These are phyloP conservation scores for Phoma herbarum DNA, from an alignment of 2,329 filamentous ascomycete species.

Conservation along the genomic window DNA sequence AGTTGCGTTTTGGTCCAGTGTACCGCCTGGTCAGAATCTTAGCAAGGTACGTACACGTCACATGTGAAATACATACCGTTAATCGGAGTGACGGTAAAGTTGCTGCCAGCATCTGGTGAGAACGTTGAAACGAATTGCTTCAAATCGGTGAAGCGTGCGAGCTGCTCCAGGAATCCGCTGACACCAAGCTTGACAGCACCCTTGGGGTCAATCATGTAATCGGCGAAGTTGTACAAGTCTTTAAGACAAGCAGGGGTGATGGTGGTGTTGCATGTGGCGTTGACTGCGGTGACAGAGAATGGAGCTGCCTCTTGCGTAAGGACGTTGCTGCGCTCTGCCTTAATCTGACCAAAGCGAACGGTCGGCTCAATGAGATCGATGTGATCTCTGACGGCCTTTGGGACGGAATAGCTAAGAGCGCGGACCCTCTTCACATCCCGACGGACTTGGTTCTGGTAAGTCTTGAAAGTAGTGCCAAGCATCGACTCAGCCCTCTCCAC, in stretches of 20 bases:
- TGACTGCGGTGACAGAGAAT: conserved; percentile 35
- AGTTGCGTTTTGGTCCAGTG: conserved; percentile 46
- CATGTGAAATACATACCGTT: conserved; percentile 49
- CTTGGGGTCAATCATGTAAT: conserved; percentile 52
- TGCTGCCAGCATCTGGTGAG: conserved; percentile 55
- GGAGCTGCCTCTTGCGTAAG: conserved; percentile 38
- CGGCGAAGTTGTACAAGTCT: conserved; percentile 56
- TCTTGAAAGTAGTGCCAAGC: conserved; percentile 65
- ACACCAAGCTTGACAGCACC: conserved; percentile 54
- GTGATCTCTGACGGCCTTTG: conserved; percentile 61
- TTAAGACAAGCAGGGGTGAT: conserved; percentile 60
- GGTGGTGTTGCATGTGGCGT: conserved; percentile 53
- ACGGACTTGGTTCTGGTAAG: conserved; percentile 61
- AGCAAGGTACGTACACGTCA: background rate
- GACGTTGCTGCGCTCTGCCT: conserved; percentile 53
- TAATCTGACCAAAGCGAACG: conserved; percentile 66
- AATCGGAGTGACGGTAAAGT: conserved; percentile 56
- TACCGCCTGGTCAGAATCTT: conserved; percentile 32
- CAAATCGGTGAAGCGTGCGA: conserved; percentile 59
- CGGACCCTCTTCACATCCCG: conserved; percentile 60
- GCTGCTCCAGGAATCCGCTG: conserved; percentile 59
- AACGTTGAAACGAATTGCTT: conserved; percentile 51
- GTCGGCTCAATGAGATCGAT: conserved; percentile 73
- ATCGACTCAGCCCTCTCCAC: conserved; percentile 64
- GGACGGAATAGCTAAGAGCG: conserved; percentile 69